Evolutionary conservation across 192 early-diverging fungal genomes (phyloP).

Genomic region (Backusella tuberculispora): DNA sequence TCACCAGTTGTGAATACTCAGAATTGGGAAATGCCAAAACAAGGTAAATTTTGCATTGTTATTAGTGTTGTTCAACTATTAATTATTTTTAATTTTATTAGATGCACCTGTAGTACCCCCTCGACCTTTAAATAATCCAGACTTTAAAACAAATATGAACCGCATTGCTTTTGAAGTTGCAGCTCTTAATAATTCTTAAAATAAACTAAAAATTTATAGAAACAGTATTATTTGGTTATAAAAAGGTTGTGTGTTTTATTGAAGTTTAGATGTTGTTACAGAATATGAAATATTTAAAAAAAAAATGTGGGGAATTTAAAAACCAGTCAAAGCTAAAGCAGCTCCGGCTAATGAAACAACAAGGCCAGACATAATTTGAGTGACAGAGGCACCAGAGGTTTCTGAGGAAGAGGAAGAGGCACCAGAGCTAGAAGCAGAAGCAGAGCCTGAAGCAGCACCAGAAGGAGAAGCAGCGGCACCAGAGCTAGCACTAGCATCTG

Average conservation of each 20-base stretch:
- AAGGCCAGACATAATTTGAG: not conserved
- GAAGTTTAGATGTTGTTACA: not conserved
- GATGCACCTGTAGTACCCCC: not conserved
- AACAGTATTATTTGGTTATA: not conserved
- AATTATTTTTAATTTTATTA: not conserved
- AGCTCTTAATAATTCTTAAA: not conserved
- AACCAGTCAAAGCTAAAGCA: slow-evolving; percentile 7
- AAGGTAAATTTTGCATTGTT: not conserved
- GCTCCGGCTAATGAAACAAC: slow-evolving; percentile 4
- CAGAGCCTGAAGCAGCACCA: not conserved
- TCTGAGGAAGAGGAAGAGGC: not conserved
- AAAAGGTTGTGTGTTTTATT: slow-evolving; percentile 6
- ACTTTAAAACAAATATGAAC: slow-evolving; percentile 10
- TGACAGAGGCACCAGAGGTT: not conserved
- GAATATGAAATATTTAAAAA: not conserved
- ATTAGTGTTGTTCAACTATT: not conserved
- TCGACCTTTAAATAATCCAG: slow-evolving; percentile 7
- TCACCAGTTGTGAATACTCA: not conserved
- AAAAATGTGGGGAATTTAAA: not conserved
- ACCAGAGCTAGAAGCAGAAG: not conserved
- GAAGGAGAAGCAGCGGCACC: not conserved
- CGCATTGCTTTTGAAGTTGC: not conserved
- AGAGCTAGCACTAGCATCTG: not conserved
- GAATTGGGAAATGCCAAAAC: not conserved
- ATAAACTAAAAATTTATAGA: not conserved